These are phyloP conservation scores for Vanrija sp. DNA, from an alignment of 1,284 basidiomycete species.

Conservation along the genomic window DNA sequence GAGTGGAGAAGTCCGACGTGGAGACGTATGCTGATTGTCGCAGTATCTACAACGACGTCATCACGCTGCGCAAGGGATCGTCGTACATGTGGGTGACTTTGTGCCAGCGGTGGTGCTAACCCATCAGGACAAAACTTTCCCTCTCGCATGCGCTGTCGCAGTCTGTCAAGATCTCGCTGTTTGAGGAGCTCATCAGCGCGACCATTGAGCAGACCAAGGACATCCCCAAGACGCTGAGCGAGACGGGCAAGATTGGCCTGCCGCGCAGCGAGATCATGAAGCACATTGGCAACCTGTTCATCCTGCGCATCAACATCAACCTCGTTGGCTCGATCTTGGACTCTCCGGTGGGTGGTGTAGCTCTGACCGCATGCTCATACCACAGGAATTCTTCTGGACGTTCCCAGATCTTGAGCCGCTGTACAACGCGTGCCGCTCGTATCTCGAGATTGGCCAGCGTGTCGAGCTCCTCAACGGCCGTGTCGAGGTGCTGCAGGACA, in stretches of 20 bases:
- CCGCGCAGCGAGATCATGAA: conserved; percentile 82
- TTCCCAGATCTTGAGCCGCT: conserved; percentile 92
- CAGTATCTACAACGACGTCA: conserved; percentile 97
- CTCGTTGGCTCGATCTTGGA: conserved; percentile 93
- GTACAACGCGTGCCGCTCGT: conserved; percentile 87
- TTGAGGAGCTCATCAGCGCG: conserved; percentile 85
- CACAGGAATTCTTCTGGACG: conserved; percentile 79
- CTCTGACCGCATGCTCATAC: conserved; percentile 11
- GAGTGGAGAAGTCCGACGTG: conserved; percentile 21
- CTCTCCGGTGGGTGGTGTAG: conserved; percentile 57
- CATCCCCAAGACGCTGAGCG: conserved; percentile 87
- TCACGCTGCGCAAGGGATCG: conserved; percentile 88
- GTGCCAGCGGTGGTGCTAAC: conserved; percentile 11
- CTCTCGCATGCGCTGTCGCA: conserved; percentile 92
- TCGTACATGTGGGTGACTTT: conserved; percentile 84
- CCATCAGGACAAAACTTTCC: conserved; percentile 82
- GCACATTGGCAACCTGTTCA: conserved; percentile 91
- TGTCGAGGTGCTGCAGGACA: conserved; percentile 94
- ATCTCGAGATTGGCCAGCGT: conserved; percentile 90
- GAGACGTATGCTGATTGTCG: conserved; percentile 1
- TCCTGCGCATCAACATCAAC: conserved; percentile 90
- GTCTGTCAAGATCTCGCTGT: conserved; percentile 94
- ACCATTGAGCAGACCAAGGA: conserved; percentile 97
- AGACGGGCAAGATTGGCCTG: conserved; percentile 85
- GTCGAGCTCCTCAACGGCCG: conserved; percentile 90